Evolutionary conservation across 108 stramenopile species (phyloP), one percentile per base, ranked within the genome.

Genomic region (Cyclotella sp.): DNA sequence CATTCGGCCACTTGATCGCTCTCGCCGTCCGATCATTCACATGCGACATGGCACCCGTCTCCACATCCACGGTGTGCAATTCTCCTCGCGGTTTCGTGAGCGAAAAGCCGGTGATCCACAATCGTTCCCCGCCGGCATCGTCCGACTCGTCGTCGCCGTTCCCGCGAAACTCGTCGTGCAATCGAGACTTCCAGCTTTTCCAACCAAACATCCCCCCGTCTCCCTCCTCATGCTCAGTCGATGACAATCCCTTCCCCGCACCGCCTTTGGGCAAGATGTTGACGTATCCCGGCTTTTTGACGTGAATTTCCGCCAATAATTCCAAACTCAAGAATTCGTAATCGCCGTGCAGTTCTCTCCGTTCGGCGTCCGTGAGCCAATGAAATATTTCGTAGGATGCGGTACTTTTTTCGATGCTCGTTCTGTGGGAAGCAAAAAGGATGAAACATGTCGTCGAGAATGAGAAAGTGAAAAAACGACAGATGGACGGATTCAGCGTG

Each of bases 1-100:
- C 97, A 72, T 97, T 97, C 55, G 97, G 97, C 97, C 97, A 97
- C 30, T 86, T 80, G 1, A 95, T 89, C 26, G 86, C 84, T 6
- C 67, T 77, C 24, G 84, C 78, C 7, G 87, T 91, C 39, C 81
- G 44, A 34, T 84, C 71, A 82, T 89, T 88, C 75, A 90, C 85
- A 29, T 72, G 53, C 13, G 80, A 80, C 39, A 90, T 87, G 9
- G 57, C 29, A 21, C 93, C 93, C 22, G 84, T 76, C 12, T 82
- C 70, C 0, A 85, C 71, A 70, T 96, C 91, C 18, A 96, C 65
- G 9, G 81, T 84, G 34, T 86, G 77, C 27, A 96, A 49, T 40
- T 81, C 69, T 42, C 95, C 95, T 34, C 83, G 68, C n/a, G 77
- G 83, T 59, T 88, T 86, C 28, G 90, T 79, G 9, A 96, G 76